phyloP scores from a whole-genome alignment of 2,329 filamentous ascomycete species.

The Sporothrix curviconia region DNA sequence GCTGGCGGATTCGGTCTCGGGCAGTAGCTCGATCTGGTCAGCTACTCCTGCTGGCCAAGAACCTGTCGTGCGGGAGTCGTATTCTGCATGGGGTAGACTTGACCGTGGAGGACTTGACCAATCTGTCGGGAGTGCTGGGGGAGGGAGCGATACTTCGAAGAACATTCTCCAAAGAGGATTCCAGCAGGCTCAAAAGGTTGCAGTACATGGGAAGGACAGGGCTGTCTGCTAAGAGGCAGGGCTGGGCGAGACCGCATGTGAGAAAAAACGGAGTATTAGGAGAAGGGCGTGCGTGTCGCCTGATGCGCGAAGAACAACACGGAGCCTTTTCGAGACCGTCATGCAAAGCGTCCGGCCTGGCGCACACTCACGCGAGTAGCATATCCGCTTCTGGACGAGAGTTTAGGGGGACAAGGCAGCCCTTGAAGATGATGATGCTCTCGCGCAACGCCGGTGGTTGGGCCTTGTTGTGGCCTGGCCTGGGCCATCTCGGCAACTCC shows the following conservation, averaged over 20 bases:
- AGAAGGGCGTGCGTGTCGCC: not conserved
- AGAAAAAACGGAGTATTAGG: no score
- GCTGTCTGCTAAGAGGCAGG: no score
- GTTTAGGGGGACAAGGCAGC: not conserved
- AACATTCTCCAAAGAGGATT: not conserved
- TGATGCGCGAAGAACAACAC: not conserved
- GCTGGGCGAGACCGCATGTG: no score
- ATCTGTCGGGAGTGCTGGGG: constrained; percentile 7
- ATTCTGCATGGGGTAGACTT: not conserved
- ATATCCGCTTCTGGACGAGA: no score
- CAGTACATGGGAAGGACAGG: no score
- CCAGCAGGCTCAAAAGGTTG: no score
- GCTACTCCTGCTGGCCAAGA: not conserved
- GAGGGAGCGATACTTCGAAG: no score
- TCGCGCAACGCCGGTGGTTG: not conserved
- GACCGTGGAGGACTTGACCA: constrained; percentile 4
- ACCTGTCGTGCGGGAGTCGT: not conserved
- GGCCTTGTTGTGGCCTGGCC: not conserved
- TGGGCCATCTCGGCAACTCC: constrained; percentile 24
- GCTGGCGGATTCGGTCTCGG: not conserved
- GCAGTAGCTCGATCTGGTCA: constrained; percentile 7
- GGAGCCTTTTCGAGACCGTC: not conserved
- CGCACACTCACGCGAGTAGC: no score
- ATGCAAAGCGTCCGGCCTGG: no score
- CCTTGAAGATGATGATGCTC: constrained; percentile 1